Evolutionary conservation across 1,284 basidiomycete genomes (phyloP).

Genomic region (Cutaneotrichosporon cavernicola): DNA sequence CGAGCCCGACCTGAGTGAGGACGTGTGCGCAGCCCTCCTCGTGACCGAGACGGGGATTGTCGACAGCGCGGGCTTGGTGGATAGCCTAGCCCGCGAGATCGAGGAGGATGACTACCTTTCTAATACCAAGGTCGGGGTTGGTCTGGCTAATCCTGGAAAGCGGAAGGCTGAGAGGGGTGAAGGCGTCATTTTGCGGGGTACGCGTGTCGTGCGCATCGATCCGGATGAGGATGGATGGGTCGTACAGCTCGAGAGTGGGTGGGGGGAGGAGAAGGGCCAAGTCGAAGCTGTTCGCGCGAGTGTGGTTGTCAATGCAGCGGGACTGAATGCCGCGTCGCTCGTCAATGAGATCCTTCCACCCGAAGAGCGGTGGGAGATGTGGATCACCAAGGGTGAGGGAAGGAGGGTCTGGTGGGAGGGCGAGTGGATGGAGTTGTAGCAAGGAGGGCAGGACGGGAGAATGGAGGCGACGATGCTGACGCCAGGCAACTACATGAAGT

Average conservation of each 20-base stretch:
- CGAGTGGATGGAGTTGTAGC: too few relatives aligned
- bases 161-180: constrained; percentile 35
- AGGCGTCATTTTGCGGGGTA: constrained; percentile 76
- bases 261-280: constrained; percentile 52
- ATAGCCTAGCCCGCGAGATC: constrained; percentile 75
- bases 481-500: constrained; percentile 75
- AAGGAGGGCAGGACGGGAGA: background rate
- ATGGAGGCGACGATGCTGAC: constrained; percentile 4
- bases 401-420: too few relatives aligned
- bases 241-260: constrained; percentile 67
- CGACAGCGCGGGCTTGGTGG: constrained; percentile 79
- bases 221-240: constrained; percentile 57
- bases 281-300: constrained; percentile 75
- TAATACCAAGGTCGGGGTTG: constrained; percentile 19
- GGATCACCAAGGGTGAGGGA: constrained; percentile 62
- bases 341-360: constrained; percentile 67
- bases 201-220: constrained; percentile 85
- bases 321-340: constrained; percentile 70
- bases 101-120: constrained; percentile 42
- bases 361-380: constrained; percentile 64
- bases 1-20: constrained; percentile 75
- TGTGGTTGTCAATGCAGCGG: constrained; percentile 83
- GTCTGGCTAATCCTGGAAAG: constrained; percentile 50
- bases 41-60: constrained; percentile 89
- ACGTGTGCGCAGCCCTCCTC: constrained; percentile 72